These are phyloP conservation scores for Trametes villosa DNA, from an alignment of 768 basidiomycete genomes.

Conservation along the genomic window DNA sequence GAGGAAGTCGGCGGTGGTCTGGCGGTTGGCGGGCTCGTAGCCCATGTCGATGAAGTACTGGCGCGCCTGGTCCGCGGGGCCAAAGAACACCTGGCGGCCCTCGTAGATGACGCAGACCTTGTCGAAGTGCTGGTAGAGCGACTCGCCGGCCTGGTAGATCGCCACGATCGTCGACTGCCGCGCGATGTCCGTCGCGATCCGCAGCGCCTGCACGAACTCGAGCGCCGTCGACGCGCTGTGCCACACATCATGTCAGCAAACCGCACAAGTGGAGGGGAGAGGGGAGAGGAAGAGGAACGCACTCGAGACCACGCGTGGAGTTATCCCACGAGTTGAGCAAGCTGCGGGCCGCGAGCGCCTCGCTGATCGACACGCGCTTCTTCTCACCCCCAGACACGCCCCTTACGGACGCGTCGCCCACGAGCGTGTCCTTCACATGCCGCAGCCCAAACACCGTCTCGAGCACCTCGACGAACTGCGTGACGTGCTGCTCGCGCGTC, in stretches of 20 bases:
- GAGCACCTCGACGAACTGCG: constrained; percentile 54
- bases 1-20: constrained; percentile 65
- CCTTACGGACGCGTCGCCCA: constrained; percentile 77
- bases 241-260: not conserved
- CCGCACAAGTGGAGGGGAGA: too few species aligned
- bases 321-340: constrained; percentile 79
- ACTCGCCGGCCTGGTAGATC: constrained; percentile 84
- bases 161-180: constrained; percentile 68
- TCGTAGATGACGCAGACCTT: constrained; percentile 82
- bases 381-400: constrained; percentile 78
- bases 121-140: constrained; percentile 68
- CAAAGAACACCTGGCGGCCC: constrained; percentile 76
- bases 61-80: constrained; percentile 63
- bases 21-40: constrained; percentile 55
- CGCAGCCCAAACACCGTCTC: constrained; percentile 75
- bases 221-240: constrained; percentile 55
- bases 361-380: constrained; percentile 83
- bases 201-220: constrained; percentile 61
- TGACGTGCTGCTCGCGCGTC: constrained; percentile 48
- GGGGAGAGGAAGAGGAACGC: not conserved
- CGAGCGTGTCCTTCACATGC: constrained; percentile 70
- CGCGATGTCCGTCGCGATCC: constrained; percentile 55
- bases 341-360: constrained; percentile 65
- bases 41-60: constrained; percentile 77
- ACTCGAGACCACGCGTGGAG: constrained; percentile 53